Evolutionary conservation across 2,329 filamentous ascomycete species (phyloP).

Genomic region (Penicillium digitatum): DNA sequence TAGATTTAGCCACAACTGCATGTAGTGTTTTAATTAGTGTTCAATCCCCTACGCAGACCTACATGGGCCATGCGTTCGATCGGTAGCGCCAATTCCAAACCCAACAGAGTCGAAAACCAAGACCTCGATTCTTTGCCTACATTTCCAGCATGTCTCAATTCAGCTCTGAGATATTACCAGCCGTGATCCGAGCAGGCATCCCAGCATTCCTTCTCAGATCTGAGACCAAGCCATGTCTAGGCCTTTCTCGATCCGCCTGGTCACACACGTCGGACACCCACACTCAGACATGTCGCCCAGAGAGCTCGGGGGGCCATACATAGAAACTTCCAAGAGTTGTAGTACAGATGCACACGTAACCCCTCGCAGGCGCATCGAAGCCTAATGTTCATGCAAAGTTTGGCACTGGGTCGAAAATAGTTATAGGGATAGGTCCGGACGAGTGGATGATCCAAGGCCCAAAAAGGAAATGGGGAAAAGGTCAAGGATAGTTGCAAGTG

Average conservation of each 20-base stretch:
- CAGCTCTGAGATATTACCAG: not conserved
- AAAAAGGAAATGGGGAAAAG: no score
- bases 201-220: not conserved
- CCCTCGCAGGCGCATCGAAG: not conserved
- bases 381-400: not conserved
- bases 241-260: not conserved
- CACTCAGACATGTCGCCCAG: not conserved
- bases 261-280: conserved; percentile 1
- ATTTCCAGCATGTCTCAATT: not conserved
- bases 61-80: not conserved
- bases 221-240: not conserved
- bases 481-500: no score
- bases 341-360: conserved; percentile 5
- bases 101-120: not conserved
- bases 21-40: not conserved
- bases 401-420: not conserved
- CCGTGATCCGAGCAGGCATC: not conserved
- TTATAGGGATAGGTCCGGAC: not conserved
- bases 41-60: not conserved
- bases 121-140: not conserved
- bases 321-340: not conserved
- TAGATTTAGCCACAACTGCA: not conserved
- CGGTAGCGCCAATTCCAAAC: not conserved
- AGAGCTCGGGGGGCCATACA: not conserved
- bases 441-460: not conserved